These are phyloP conservation scores for Fragilaria crotonensis DNA, from an alignment of 108 stramenopile species.

Conservation along the genomic window DNA sequence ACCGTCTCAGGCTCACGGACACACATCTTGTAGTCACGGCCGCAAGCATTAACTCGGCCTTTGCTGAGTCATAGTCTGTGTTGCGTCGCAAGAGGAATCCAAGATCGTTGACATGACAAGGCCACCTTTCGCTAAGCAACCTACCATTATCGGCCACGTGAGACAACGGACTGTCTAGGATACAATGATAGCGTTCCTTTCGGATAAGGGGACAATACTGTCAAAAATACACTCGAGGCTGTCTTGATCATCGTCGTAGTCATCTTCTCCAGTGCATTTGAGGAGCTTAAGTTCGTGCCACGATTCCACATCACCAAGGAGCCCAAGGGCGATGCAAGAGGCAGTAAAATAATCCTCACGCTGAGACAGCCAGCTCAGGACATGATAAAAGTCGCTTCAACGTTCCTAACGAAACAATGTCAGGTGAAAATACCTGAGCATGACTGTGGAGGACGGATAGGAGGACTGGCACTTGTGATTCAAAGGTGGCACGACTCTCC, in stretches of 20 bases:
- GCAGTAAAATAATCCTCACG: conserved; percentile 68
- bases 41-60: conserved; percentile 61
- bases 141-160: conserved; percentile 77
- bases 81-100: conserved; percentile 48
- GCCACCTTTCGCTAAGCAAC: conserved; percentile 68
- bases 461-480: conserved; percentile 1
- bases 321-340: conserved; percentile 58
- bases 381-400: conserved; percentile 55
- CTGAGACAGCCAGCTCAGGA: conserved; percentile 69
- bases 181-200: conserved; percentile 4
- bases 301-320: conserved; percentile 53
- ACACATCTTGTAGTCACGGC: conserved; percentile 25
- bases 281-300: conserved; percentile 50
- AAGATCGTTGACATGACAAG: conserved; percentile 49
- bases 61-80: conserved; percentile 49
- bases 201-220: conserved; percentile 43
- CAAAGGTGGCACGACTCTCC: conserved; percentile 27
- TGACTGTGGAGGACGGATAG: neutral
- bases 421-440: conserved; percentile 25
- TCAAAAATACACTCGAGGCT: conserved; percentile 61
- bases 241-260: conserved; percentile 37
- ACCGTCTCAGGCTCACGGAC: conserved; percentile 20
- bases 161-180: conserved; percentile 7
- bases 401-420: conserved; percentile 38
- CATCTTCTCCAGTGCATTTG: neutral